These are phyloP conservation scores for Oryza meridionalis DNA, from an alignment of 176 grass and related monocot species.

Conservation along the genomic window DNA sequence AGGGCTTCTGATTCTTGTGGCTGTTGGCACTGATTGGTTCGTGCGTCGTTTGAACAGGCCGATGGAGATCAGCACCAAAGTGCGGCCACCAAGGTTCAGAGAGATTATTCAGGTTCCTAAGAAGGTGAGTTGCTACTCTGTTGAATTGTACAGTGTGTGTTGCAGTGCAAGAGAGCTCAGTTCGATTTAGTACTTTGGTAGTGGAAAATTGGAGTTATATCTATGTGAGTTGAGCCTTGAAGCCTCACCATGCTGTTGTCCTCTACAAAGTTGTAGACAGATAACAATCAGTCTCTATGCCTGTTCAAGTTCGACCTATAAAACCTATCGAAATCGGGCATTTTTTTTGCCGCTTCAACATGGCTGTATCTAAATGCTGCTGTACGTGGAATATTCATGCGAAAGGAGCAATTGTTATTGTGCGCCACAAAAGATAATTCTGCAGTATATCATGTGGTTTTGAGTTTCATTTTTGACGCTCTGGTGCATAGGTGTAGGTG, in stretches of 20 bases:
- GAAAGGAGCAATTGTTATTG: not conserved
- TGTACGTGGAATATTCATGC: not conserved
- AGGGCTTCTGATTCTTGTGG: too few species aligned
- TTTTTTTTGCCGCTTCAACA: not conserved
- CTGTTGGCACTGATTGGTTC: constrained; percentile 16
- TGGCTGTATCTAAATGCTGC: not conserved
- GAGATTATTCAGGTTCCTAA: constrained; percentile 88
- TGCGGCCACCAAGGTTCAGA: constrained; percentile 60
- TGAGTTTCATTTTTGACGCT: not conserved
- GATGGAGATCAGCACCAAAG: constrained; percentile 90
- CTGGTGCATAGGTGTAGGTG: not conserved
- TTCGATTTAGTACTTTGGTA: constrained; percentile 1
- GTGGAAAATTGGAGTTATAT: not conserved
- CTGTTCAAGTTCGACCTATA: not conserved
- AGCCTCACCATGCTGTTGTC: not conserved
- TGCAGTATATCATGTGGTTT: not conserved
- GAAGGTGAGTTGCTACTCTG: constrained; percentile 55
- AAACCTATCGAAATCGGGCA: not conserved
- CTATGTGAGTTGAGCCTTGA: not conserved
- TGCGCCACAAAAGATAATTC: not conserved
- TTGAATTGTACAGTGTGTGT: not conserved
- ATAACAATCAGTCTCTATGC: constrained; percentile 4
- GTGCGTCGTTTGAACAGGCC: constrained; percentile 52
- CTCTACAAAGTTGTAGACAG: not conserved
- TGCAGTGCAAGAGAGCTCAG: too few species aligned